phyloP scores from a whole-genome alignment of 352 stramenopile species.

The Phytophthora rubi region DNA sequence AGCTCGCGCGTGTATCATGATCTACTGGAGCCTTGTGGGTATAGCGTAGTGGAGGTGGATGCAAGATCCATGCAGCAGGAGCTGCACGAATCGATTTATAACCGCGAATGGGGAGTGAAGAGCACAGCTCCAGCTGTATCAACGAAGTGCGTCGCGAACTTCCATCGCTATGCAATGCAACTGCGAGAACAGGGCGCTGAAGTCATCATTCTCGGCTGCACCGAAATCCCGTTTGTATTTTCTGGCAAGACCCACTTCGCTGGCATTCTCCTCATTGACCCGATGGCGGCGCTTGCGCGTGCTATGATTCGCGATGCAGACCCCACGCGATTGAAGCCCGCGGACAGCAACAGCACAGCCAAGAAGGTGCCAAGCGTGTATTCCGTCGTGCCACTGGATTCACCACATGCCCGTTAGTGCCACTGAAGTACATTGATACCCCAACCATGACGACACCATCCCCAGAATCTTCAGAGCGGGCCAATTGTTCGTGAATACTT shows the following conservation, averaged over 20 bases:
- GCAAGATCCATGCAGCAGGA: conserved; percentile 53
- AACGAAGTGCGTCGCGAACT: conserved; percentile 59
- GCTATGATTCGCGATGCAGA: conserved; percentile 76
- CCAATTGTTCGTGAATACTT: conserved; percentile 13
- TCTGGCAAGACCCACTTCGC: conserved; percentile 49
- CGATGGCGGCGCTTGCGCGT: conserved; percentile 74
- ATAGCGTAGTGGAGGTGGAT: conserved; percentile 60
- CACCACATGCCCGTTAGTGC: background rate
- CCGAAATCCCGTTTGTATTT: conserved; percentile 82
- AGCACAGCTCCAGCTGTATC: conserved; percentile 69
- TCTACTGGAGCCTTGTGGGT: conserved; percentile 66
- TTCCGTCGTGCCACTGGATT: conserved; percentile 15
- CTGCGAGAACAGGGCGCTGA: conserved; percentile 58
- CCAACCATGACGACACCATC: conserved; percentile 1
- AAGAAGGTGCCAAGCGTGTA: conserved; percentile 15
- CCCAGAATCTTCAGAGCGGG: background rate
- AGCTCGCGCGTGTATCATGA: conserved; percentile 74
- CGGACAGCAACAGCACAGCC: background rate
- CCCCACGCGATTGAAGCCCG: conserved; percentile 50
- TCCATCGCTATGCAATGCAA: conserved; percentile 58
- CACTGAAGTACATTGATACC: conserved; percentile 2
- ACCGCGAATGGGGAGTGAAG: conserved; percentile 78
- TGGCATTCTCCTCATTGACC: conserved; percentile 66
- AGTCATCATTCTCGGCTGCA: conserved; percentile 78
- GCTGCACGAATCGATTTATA: conserved; percentile 79